These are phyloP conservation scores for Adansonia grandidieri DNA, from an alignment of 441 rosid genomes.

Conservation along the genomic window DNA sequence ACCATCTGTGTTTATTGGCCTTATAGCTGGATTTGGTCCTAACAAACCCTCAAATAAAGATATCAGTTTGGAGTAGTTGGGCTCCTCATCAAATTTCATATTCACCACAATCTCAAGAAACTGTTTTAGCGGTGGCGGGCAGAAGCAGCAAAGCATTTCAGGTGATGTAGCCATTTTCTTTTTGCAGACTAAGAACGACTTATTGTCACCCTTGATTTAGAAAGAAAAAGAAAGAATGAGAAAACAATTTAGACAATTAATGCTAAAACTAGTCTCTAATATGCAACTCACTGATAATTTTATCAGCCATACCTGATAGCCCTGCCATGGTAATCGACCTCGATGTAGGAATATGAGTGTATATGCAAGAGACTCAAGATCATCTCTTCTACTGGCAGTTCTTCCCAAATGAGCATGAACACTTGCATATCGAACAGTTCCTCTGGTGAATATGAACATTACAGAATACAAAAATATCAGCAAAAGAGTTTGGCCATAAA, in stretches of 20 bases:
- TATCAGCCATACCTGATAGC: conserved; percentile 73
- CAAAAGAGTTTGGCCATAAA: conserved; percentile 14
- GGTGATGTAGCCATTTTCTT: conserved; percentile 98
- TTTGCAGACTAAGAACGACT: conserved; percentile 93
- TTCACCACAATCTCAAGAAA: conserved; percentile 94
- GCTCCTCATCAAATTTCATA: conserved; percentile 99
- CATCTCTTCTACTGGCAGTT: conserved; percentile 98
- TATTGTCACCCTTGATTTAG: conserved; percentile 81
- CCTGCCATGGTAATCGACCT: conserved; percentile 99
- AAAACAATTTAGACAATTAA: background rate
- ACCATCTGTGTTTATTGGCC: conserved; percentile 98
- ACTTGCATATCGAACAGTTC: conserved; percentile 98
- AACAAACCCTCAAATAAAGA: conserved; percentile 84
- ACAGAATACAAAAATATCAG: conserved; percentile 22
- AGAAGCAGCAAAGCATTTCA: conserved; percentile 93
- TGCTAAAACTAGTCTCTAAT: background rate
- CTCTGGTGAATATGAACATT: conserved; percentile 45
- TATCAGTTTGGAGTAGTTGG: conserved; percentile 83
- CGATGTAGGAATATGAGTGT: conserved; percentile 89
- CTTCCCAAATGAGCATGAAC: conserved; percentile 97
- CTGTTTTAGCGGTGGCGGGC: conserved; percentile 83
- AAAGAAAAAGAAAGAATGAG: conserved; percentile 16
- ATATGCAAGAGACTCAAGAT: conserved; percentile 96
- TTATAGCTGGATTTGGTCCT: conserved; percentile 85
- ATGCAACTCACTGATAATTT: background rate